Conservation (phyloP, 306 rosid genomes). For the Albizia julibrissin region DNA sequence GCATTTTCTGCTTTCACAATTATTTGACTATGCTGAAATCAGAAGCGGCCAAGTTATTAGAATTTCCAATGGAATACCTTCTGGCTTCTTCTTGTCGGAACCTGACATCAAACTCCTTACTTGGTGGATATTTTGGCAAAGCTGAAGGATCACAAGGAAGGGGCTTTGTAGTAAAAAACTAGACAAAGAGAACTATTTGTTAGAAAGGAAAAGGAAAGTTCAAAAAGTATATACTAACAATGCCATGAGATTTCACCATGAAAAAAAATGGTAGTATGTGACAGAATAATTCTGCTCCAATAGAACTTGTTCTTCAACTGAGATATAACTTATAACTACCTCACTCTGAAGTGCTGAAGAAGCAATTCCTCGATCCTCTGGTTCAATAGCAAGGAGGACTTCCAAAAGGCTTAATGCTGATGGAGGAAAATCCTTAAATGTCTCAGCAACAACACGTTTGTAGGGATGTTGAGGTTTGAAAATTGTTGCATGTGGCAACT, state of each 20-base stretch:
- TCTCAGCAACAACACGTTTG: constrained; percentile 66
- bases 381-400: constrained; percentile 81
- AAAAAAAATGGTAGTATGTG: neutral
- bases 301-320: neutral
- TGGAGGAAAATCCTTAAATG: constrained; percentile 67
- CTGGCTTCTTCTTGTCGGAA: constrained; percentile 75
- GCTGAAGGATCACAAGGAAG: constrained; percentile 76
- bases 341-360: constrained; percentile 81
- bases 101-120: constrained; percentile 87
- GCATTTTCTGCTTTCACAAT: neutral
- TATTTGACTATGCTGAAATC: constrained; percentile 9
- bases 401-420: constrained; percentile 68
- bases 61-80: constrained; percentile 54
- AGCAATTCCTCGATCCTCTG: constrained; percentile 70
- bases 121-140: constrained; percentile 82
- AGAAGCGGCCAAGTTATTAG: constrained; percentile 11
- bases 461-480: constrained; percentile 89
- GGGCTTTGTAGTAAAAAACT: constrained; percentile 78
- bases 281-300: neutral
- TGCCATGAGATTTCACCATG: neutral
- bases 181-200: constrained; percentile 24
- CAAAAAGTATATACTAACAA: neutral
- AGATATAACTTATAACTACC: constrained; percentile 49
- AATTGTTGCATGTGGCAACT: constrained; percentile 79
- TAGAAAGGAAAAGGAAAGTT: constrained; percentile 20